Percentiles rank a stretch among this genome's conserved stretches.
phyloP scores from a whole-genome alignment of 208 protist genomes.

The Crithidia sp. region DNA sequence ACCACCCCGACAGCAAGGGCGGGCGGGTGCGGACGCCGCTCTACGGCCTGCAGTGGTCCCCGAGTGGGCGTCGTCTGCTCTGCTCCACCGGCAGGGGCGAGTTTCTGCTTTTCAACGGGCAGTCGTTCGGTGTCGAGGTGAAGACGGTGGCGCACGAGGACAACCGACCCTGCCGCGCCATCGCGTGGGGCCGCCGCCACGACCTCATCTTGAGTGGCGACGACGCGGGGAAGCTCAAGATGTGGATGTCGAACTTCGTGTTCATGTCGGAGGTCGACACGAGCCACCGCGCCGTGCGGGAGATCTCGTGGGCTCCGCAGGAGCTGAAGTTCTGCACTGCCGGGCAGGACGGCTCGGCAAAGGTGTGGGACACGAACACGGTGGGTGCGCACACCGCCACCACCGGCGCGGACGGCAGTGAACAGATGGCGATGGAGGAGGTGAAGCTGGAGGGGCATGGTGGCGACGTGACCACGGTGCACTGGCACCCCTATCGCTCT shows the following conservation, averaged over 20 bases:
- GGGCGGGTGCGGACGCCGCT: slow-evolving; percentile 59
- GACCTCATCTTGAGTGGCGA: slow-evolving; percentile 87
- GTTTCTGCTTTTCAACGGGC: slow-evolving; percentile 89
- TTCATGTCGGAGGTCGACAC: slow-evolving; percentile 80
- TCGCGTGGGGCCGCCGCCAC: slow-evolving; percentile 80
- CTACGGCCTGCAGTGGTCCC: slow-evolving; percentile 80
- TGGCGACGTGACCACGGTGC: slow-evolving; percentile 83
- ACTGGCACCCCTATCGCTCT: slow-evolving; percentile 86
- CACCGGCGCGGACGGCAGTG: slow-evolving; percentile 6
- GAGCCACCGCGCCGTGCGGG: slow-evolving; percentile 80
- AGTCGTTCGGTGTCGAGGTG: slow-evolving; percentile 88
- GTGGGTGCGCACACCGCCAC: slow-evolving; percentile 41
- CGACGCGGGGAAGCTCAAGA: slow-evolving; percentile 82
- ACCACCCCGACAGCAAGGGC: slow-evolving; percentile 79
- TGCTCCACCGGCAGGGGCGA: slow-evolving; percentile 82
- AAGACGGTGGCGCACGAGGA: slow-evolving; percentile 89
- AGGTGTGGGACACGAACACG: slow-evolving; percentile 82
- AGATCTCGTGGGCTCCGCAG: slow-evolving; percentile 77
- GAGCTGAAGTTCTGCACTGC: slow-evolving; percentile 87
- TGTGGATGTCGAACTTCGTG: slow-evolving; percentile 86
- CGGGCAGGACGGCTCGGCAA: slow-evolving; percentile 84
- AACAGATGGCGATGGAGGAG: slow-evolving; percentile 56
- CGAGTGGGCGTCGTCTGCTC: slow-evolving; percentile 80
- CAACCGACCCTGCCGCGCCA: slow-evolving; percentile 65
- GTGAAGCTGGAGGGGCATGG: slow-evolving; percentile 89